Percentiles rank a stretch among this genome's conserved stretches.
phyloP scores from a whole-genome alignment of 371 early-diverging fungal species.

The Lichtheimia hyalospora region DNA sequence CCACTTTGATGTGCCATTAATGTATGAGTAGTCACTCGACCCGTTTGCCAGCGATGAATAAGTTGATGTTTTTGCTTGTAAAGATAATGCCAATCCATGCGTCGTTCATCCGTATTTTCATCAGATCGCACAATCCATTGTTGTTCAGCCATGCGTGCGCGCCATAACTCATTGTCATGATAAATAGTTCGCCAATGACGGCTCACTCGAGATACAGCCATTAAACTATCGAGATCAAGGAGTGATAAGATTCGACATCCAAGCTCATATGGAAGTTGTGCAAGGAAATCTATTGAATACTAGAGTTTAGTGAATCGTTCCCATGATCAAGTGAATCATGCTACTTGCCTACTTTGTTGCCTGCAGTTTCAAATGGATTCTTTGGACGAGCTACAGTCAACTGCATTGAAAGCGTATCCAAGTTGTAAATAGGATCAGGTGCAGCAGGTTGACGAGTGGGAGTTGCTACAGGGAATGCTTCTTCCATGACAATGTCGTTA shows the following conservation, averaged over 20 bases:
- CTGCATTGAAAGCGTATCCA: not conserved
- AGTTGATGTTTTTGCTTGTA: slow-evolving; percentile 33
- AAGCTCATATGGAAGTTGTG: slow-evolving; percentile 21
- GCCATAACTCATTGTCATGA: slow-evolving; percentile 19
- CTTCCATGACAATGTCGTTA: slow-evolving; percentile 5
- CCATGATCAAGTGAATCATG: no score
- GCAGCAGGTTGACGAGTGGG: not conserved
- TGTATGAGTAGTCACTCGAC: slow-evolving; percentile 10
- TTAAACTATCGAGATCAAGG: slow-evolving; percentile 12
- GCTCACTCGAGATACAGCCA: slow-evolving; percentile 7
- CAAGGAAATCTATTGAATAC: slow-evolving; percentile 12
- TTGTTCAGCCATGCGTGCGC: slow-evolving; percentile 11
- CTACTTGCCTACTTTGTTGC: not conserved
- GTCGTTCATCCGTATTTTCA: slow-evolving; percentile 3
- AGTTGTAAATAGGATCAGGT: not conserved
- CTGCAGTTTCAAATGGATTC: not conserved
- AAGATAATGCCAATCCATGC: slow-evolving; percentile 32
- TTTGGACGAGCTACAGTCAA: not conserved
- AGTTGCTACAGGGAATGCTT: not conserved
- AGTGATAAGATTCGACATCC: slow-evolving; percentile 12
- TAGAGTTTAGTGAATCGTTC: no score
- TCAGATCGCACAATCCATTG: slow-evolving; percentile 9
- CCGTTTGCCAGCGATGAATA: slow-evolving; percentile 15
- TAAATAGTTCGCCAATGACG: slow-evolving; percentile 10
- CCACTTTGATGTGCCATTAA: slow-evolving; percentile 83